These are phyloP conservation scores for Trifolium dubium DNA, from an alignment of 306 rosid species.

Conservation along the genomic window DNA sequence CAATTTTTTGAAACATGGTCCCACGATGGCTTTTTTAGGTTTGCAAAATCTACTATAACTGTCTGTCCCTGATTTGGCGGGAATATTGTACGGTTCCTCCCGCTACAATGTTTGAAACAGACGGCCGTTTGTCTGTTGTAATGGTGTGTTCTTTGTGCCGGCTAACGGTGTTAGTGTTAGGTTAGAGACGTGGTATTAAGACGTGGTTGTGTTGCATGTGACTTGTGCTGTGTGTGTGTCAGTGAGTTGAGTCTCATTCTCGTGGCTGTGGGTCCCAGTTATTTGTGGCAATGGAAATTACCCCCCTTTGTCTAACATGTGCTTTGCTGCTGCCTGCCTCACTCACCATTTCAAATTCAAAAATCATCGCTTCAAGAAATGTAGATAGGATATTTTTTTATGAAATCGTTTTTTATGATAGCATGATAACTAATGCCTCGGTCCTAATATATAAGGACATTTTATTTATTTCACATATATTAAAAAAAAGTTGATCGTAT, in stretches of 20 bases:
- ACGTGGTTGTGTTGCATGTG: conserved; percentile 35
- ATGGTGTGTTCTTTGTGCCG: not conserved
- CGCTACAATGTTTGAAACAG: conserved; percentile 39
- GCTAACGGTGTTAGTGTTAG: conserved; percentile 26
- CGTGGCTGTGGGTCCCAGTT: not conserved
- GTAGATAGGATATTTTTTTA: no score
- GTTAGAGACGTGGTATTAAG: not conserved
- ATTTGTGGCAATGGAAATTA: not conserved
- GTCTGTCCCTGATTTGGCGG: conserved; percentile 52
- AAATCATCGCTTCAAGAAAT: no score
- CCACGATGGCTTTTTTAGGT: conserved; percentile 14
- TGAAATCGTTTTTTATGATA: no score
- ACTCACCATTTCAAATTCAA: not conserved
- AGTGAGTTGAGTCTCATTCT: not conserved
- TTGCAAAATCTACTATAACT: conserved; percentile 26
- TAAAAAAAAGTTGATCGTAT: no score
- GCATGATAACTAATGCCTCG: no score
- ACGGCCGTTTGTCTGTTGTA: conserved; percentile 36
- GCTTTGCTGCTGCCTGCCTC: not conserved
- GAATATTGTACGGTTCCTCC: conserved; percentile 63
- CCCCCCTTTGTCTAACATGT: not conserved
- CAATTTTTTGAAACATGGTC: not conserved
- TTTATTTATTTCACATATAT: no score
- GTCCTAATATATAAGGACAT: no score
- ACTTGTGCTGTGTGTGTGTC: not conserved